These are phyloP conservation scores for Rhynchospora tenuis DNA, from an alignment of 176 grass and related monocot genomes.

Conservation along the genomic window DNA sequence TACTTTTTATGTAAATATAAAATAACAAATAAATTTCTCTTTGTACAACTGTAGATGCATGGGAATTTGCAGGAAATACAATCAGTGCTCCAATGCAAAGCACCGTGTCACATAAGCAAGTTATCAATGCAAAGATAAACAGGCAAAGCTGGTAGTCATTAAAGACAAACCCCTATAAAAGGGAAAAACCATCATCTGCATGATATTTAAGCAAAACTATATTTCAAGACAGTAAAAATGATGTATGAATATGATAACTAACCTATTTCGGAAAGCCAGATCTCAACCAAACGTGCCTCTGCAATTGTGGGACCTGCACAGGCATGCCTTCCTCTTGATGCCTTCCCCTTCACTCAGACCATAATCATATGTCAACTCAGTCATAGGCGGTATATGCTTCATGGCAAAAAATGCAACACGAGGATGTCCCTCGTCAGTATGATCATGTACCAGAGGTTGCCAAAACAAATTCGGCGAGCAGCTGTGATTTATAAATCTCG, in stretches of 20 bases:
- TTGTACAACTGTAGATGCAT: conserved; percentile 1
- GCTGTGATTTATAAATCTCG: conserved; percentile 88
- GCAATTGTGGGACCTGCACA: conserved; percentile 55
- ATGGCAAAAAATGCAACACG: conserved; percentile 79
- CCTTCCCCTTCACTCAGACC: conserved; percentile 37
- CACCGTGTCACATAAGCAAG: not conserved
- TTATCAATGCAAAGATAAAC: conserved; percentile 7
- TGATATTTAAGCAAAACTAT: not conserved
- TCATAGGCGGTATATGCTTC: conserved; percentile 85
- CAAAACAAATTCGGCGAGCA: conserved; percentile 78
- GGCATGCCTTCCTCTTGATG: conserved; percentile 42
- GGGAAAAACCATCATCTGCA: not conserved
- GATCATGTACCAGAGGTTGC: conserved; percentile 79
- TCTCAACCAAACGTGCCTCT: conserved; percentile 59
- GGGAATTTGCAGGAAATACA: not conserved
- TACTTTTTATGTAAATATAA: not conserved
- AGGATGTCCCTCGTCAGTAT: conserved; percentile 50
- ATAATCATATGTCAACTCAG: conserved; percentile 87
- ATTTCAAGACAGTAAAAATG: not conserved
- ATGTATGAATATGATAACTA: not conserved
- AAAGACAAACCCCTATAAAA: not conserved
- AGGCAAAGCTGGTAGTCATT: not conserved
- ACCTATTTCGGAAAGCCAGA: conserved; percentile 9
- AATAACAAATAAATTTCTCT: not conserved
- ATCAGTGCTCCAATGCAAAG: not conserved